Evolutionary conservation across 1,284 basidiomycete genomes (phyloP), one percentile per base, ranked within the genome.

Genomic region (Trichosporon sp.): DNA sequence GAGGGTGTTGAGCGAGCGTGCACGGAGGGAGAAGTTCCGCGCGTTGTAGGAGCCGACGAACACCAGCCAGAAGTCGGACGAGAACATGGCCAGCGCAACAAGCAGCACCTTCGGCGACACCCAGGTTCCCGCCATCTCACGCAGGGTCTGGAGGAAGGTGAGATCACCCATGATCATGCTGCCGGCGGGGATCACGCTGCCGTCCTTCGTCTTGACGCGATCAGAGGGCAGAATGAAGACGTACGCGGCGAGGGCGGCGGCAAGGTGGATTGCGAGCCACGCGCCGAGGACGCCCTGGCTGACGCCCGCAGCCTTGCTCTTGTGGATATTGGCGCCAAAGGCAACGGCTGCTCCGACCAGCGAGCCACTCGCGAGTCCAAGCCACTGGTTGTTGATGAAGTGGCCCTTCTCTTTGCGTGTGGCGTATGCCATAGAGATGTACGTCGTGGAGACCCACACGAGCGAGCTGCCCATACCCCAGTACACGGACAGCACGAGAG

Each of bases 341-440:
- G 63, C 63, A 7, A 64, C 63, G 1, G 63, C 38, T 3, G 63
- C 63, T 12, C 63, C 63, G 6, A 64, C 63, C 12, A 64, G 18
- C 18, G 27, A 31, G 42, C 63, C 63, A 23, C 21, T 38, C 5
- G 63, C 44, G 42, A 64, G 27, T n/a, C 63, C 63, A 13, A 64
- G 29, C 63, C 63, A 64, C 27, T 64, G 63, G 44, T 64, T 64
- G 44, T 64, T 64, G 63, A 64, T 51, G 42, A 64, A 64, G 25
- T 44, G 42, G n/a, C 63, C 63, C 11, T 44, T 42, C 9, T 42
- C 47, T 6, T 27, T 42, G 15, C 42, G 27, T 2, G 63, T 47
- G 5, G 63, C 44, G 38, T 64, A 64, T 27, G 63, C 27, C 63
- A 64, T 64, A 2, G 63, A 64, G 42, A 64, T 64, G 63, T 64